A percentile compares a stretch with the other conserved stretches of the same genome.
Conservation (phyloP, 116 monocot species). For the Posidonia oceanica region DNA sequence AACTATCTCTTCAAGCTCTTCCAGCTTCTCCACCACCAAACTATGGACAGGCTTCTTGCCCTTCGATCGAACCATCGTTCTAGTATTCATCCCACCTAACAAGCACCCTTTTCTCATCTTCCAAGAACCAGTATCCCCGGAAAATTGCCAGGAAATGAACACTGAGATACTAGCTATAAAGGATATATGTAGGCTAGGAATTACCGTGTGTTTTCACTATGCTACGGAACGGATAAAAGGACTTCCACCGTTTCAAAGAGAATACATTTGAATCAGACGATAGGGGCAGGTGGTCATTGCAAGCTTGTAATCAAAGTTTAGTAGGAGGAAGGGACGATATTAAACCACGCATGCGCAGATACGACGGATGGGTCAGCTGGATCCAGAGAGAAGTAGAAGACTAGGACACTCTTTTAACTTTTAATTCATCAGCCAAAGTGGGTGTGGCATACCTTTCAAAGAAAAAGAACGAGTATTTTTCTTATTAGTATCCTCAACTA, state of each 20-base stretch:
- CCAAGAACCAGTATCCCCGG: too few species aligned
- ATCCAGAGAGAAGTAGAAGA: neutral
- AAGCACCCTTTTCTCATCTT: constrained; percentile 3
- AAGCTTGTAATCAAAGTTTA: too few species aligned
- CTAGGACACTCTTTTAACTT: neutral
- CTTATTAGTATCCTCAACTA: too few species aligned
- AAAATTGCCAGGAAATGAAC: neutral
- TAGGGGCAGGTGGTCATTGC: too few species aligned
- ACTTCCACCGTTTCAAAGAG: too few species aligned
- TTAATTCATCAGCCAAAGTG: neutral
- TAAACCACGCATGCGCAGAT: neutral
- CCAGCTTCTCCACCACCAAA: constrained; percentile 20
- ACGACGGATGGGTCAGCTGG: neutral
- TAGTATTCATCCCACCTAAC: neutral
- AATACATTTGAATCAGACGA: too few species aligned
- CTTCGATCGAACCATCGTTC: neutral
- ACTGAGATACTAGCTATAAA: neutral
- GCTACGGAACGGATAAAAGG: too few species aligned
- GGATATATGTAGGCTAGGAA: constrained; percentile 6
- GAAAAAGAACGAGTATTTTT: too few species aligned
- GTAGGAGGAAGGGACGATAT: too few species aligned
- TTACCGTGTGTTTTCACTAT: too few species aligned
- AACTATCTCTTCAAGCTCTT: constrained; percentile 35
- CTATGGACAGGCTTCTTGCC: neutral
- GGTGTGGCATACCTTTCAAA: neutral